Base-by-base conservation (phyloP, 78 protist species). In the Cavenderia fasciculata region DNA sequence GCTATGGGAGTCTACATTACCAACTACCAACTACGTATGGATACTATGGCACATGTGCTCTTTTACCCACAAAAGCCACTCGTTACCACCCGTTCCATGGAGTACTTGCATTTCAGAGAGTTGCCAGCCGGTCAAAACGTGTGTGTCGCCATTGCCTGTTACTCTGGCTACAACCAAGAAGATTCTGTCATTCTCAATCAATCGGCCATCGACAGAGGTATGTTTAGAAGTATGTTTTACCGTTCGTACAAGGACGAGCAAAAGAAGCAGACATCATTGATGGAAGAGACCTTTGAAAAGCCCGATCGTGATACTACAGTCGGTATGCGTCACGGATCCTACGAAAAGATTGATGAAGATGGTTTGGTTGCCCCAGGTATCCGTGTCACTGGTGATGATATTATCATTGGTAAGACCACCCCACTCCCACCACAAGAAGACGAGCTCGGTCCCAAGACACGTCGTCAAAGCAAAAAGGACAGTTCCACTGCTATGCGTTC, bases 111-210 rank as follows among this genome's bases (percentile, higher is more conserved):
- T 52, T 99, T 98, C 96, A 74, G 86, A 78, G 98, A 97, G 43
- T 75, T 99, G 62, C 99, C 99, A 0, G 98, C 99, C 0, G 99
- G 99, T 59, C 97, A 95, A 65, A 99, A 99, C 87, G 99, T 97
- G 40, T 72, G 98, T 44, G 99, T 97, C 0, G 99, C 99, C 29
- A 97, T 99, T 86, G 74, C 94, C 11, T 96, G 98, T 89, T 98
- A 99, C 95, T 69, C 99, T 10, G 99, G 99, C 7, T 99, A 98
- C 97, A 99, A 99, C 94, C 99, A 99, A 90, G 99, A 99, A 87
- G 99, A 99, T 76, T 98, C 99, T 18, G 56, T 99, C 38, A 97
- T 99, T 65, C 74, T 99, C 96, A 98, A 92, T 92, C 98, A 96
- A 52, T 91, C 98, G 16, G 34, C 99, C 12, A 94, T 99, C 54